These are phyloP conservation scores for Epithemia pelagica DNA, from an alignment of 108 stramenopile genomes.

Conservation along the genomic window DNA sequence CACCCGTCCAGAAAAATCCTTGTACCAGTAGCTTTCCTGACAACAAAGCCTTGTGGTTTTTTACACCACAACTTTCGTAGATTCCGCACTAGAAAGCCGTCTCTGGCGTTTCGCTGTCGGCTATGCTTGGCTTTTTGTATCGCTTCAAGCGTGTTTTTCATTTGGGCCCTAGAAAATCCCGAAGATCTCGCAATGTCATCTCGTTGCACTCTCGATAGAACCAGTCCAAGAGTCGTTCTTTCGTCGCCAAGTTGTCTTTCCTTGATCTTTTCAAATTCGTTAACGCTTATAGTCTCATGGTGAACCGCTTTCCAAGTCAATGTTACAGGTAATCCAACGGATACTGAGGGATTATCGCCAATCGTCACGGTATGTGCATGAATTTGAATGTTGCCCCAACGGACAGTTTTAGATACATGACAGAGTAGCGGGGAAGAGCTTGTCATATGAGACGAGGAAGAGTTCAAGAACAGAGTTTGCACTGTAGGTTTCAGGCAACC, in stretches of 20 bases:
- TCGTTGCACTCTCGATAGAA: neutral
- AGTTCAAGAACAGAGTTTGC: too few relatives aligned
- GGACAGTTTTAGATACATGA: too few relatives aligned
- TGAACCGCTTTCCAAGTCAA: neutral
- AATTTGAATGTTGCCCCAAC: neutral
- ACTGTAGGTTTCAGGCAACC: too few relatives aligned
- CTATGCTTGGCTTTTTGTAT: neutral
- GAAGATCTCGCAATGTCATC: neutral
- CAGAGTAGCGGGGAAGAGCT: too few relatives aligned
- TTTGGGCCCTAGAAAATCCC: neutral
- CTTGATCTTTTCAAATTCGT: too few relatives aligned
- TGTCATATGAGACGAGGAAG: too few relatives aligned
- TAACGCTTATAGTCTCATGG: too few relatives aligned
- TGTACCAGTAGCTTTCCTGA: too few relatives aligned
- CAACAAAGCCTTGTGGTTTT: too few relatives aligned
- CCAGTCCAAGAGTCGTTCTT: too few relatives aligned
- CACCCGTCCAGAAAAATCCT: too few relatives aligned
- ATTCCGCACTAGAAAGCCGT: neutral
- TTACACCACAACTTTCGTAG: neutral
- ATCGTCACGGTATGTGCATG: neutral
- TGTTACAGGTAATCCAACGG: neutral
- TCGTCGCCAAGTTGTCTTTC: too few relatives aligned
- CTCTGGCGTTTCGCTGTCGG: neutral
- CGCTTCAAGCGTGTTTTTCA: neutral
- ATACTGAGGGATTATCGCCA: conserved; percentile 1